Conservation (phyloP, 768 basidiomycete genomes). For the Lentinula sp. region DNA sequence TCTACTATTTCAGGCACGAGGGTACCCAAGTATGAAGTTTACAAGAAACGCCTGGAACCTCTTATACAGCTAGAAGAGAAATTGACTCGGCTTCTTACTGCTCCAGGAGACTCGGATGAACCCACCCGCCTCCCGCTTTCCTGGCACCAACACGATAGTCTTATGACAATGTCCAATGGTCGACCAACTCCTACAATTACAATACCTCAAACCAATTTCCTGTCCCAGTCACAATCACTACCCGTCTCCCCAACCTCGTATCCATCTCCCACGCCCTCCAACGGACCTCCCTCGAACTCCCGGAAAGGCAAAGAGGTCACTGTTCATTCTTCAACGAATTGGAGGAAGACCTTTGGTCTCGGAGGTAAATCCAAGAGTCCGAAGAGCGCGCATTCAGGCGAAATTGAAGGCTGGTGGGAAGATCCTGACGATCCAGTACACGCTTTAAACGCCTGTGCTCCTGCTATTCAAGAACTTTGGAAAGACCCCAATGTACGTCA, state of each 20-base stretch:
- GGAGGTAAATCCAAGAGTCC: constrained; percentile 58
- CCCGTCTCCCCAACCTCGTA: constrained; percentile 16
- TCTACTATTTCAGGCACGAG: constrained; percentile 44
- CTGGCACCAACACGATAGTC: constrained; percentile 28
- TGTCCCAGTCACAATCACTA: constrained; percentile 17
- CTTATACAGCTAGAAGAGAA: constrained; percentile 64
- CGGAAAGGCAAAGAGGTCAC: constrained; percentile 45
- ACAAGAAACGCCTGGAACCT: constrained; percentile 59
- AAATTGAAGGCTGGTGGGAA: constrained; percentile 81
- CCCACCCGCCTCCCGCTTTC: constrained; percentile 48
- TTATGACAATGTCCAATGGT: constrained; percentile 24
- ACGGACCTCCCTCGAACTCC: constrained; percentile 21
- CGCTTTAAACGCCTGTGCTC: constrained; percentile 53
- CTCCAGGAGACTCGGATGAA: constrained; percentile 61
- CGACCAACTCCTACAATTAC: constrained; percentile 46
- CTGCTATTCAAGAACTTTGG: constrained; percentile 73
- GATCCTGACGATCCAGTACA: constrained; percentile 81
- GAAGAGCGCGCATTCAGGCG: constrained; percentile 63
- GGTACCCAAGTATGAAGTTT: constrained; percentile 55
- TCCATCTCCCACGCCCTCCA: constrained; percentile 10
- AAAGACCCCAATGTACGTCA: constrained; percentile 60
- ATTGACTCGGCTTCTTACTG: constrained; percentile 60
- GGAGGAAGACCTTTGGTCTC: constrained; percentile 64
- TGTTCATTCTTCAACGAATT: constrained; percentile 56
- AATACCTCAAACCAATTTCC: constrained; percentile 32